Percentiles rank a stretch among this genome's conserved stretches.
These are phyloP conservation scores for Rhizopogon salebrosus DNA, from an alignment of 768 basidiomycete species.

Conservation along the genomic window DNA sequence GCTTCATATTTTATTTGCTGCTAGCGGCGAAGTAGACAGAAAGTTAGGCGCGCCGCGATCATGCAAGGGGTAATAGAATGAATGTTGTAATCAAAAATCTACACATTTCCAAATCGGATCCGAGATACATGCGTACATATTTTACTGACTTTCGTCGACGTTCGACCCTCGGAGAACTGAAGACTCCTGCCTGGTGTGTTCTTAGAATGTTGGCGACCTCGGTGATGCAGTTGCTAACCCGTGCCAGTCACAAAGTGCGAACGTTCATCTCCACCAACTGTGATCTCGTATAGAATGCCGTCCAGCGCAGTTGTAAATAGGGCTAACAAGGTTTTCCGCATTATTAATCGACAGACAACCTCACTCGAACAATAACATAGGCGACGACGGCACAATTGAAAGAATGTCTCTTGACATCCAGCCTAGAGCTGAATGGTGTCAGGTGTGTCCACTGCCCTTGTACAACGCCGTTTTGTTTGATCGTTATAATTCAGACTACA, in stretches of 20 bases:
- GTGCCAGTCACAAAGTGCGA: not conserved
- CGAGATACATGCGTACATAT: not conserved
- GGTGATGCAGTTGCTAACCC: not conserved
- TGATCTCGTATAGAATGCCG: slow-evolving; percentile 10
- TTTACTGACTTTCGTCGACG: not conserved
- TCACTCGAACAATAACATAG: slow-evolving; percentile 9
- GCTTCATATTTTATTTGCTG: slow-evolving; percentile 56
- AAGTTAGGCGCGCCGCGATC: not conserved
- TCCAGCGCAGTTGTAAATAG: slow-evolving; percentile 14
- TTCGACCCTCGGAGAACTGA: not conserved
- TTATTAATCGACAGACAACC: not conserved
- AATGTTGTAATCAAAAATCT: not conserved
- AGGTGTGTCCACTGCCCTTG: slow-evolving; percentile 11
- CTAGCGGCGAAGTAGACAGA: not conserved
- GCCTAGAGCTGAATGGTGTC: slow-evolving; percentile 5
- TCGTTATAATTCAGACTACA: slow-evolving; percentile 12
- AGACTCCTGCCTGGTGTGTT: not conserved
- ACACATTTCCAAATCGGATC: not conserved
- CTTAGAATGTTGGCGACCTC: not conserved
- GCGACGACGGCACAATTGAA: slow-evolving; percentile 18
- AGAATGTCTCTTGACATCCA: slow-evolving; percentile 8
- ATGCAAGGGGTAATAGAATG: not conserved
- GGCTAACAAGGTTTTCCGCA: slow-evolving; percentile 31
- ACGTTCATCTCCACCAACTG: not conserved
- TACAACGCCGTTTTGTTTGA: not conserved